phyloP scores from a whole-genome alignment of 768 basidiomycete species.

The Leccinellum rugosiceps region DNA sequence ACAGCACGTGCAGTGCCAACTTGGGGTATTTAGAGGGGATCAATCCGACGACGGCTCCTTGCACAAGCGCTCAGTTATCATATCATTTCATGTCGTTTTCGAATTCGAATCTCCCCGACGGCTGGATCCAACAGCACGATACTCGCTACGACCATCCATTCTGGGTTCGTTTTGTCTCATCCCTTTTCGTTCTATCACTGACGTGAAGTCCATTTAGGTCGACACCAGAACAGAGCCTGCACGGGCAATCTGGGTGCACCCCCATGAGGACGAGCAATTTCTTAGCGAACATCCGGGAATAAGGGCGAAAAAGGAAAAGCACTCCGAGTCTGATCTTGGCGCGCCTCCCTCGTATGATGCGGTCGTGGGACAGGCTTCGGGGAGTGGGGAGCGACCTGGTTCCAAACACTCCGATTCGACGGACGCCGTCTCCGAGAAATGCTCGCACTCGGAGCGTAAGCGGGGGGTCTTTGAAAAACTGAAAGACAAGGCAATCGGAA shows the following conservation, averaged over 20 bases:
- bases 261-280: constrained; percentile 65
- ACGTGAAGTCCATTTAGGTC: constrained; percentile 40
- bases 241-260: constrained; percentile 70
- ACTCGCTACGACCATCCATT: constrained; percentile 40
- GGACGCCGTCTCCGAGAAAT: background rate
- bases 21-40: background rate
- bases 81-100: constrained; percentile 22
- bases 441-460: constrained; percentile 30
- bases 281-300: constrained; percentile 52
- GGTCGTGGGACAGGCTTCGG: constrained; percentile 29
- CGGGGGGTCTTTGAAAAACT: constrained; percentile 57
- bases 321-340: background rate
- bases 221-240: constrained; percentile 62
- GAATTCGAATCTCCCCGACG: constrained; percentile 45
- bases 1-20: constrained; percentile 12
- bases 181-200: background rate
- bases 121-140: constrained; percentile 55
- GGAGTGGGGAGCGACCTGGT: constrained; percentile 5
- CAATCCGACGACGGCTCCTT: background rate
- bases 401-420: background rate
- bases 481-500: constrained; percentile 62
- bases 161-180: constrained; percentile 38
- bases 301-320: constrained; percentile 33
- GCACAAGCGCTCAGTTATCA: background rate
- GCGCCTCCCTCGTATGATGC: constrained; percentile 29